Base-by-base conservation (phyloP, 2,329 filamentous ascomycete species). In the Neonectria coccinea region DNA sequence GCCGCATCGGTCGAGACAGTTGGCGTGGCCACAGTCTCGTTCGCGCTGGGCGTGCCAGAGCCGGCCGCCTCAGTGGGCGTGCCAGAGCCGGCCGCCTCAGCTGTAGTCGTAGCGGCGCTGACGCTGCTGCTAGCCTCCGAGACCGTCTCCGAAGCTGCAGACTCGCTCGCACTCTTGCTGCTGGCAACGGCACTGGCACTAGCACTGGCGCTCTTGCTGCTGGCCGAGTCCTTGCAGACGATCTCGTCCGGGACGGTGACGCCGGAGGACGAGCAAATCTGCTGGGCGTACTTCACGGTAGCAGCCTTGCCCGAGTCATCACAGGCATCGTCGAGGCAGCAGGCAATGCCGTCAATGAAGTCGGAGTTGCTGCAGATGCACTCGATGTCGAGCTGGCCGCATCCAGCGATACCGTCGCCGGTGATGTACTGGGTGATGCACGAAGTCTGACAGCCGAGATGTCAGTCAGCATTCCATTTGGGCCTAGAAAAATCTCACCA, bases 321-420 rank as follows among this genome's bases (percentile, higher is more conserved):
- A 73, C 81, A 83, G 48, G 66, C 67, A 36, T 72, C 70, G 45
- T 72, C 70, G 55, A 83, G 74, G 68, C 81, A 83, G 77, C 81
- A 83, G 56, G 81, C 79, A 52, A 83, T 81, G 66, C 68, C 69
- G 66, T 70, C 66, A 59, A 83, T 74, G 76, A 83, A 82, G 47
- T 75, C 59, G 51, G 69, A 52, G 76, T 81, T 81, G 71, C 70
- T 73, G 77, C 81, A 83, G 71, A 83, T 76, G 73, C 81, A 83
- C 57, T 67, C 72, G 63, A 81, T 73, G 74, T 82, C 79, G 70
- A 79, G 67, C 48, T 72, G 64, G 29, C 70, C 71, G 73, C 81
- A 83, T 67, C 77, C 79, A 55, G 74, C 79, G 57, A 83, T 79
- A 42, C 68, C 67, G 20, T 58, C 68, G 47, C 77, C 77, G 25